Evolutionary conservation across 2,329 filamentous ascomycete species (phyloP), one percentile per base, ranked within the genome.

Genomic region (Apiospora sp.): DNA sequence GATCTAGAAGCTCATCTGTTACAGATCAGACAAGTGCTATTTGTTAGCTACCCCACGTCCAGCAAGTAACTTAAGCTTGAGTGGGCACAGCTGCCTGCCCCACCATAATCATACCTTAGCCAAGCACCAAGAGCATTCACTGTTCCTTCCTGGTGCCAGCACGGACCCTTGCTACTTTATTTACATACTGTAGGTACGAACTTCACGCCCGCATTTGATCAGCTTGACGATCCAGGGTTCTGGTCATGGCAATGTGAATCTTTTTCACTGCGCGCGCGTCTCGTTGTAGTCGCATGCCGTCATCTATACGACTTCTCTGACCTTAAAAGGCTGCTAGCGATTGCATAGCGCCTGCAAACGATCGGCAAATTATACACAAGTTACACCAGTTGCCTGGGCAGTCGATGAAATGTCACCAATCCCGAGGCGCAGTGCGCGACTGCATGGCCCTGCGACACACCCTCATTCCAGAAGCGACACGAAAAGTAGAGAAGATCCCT

Each of bases 1-100:
- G 19, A 64, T 12, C 24, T 34, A 13, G 58, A 30, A 24, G 37
- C 51, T 61, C 22, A 49, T 10, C 19, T 43, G 67, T 43, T 43
- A 54, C 51, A 54, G 51, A 30, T 54, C 51, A 5, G 51, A 27
- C 8, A 27, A 34, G 27, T 54, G 24, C 54, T 37, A 30, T 61
- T 37, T 61, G 27, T n/a, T 64, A 64, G 34, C 58, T 64, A 64
- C 58, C 58, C 58, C 58, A 64, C 58, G 58, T n/a, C 34, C 16
- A 37, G 30, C 3, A 58, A 8, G 27, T 12, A 61, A 49, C 22
- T 24, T 49, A 10, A 49, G 54, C 30, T 61, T 37, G 54, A 34
- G 51, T 58, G 51, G 27, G 2, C 3, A 34, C 51, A 19, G 14
- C 51, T 41, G 27, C 14, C 24, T 10, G 24, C 51, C 27, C 49